These are phyloP conservation scores for Platanthera zijinensis DNA, from an alignment of 106 monocot genomes.

Conservation along the genomic window DNA sequence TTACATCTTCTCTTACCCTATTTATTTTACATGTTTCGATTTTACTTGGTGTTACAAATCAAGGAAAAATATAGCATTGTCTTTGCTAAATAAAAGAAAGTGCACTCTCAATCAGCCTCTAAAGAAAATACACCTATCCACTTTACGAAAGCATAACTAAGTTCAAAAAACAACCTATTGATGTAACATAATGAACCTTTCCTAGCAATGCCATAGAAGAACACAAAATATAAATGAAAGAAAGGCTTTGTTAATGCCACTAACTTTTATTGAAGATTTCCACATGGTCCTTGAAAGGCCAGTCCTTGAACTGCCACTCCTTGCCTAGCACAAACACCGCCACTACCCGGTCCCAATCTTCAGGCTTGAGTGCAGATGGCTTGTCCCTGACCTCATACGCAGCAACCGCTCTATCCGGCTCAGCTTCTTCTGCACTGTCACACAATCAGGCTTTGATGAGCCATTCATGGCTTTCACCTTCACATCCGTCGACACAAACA, in stretches of 20 bases:
- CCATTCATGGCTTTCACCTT: slow-evolving; percentile 67
- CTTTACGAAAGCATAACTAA: background rate
- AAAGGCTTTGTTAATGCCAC: slow-evolving; percentile 3
- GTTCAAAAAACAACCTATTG: background rate
- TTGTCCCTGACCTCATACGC: slow-evolving; percentile 97
- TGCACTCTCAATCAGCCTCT: background rate
- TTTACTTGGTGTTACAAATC: background rate
- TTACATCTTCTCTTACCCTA: background rate
- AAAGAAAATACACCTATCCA: background rate
- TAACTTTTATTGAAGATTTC: slow-evolving; percentile 96
- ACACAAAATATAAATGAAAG: background rate
- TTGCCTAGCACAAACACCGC: slow-evolving; percentile 94
- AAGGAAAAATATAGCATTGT: background rate
- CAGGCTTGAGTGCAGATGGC: slow-evolving; percentile 57
- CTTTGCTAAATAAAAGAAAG: background rate
- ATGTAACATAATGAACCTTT: background rate
- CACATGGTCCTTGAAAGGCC: slow-evolving; percentile 95
- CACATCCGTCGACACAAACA: slow-evolving; percentile 72
- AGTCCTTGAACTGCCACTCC: slow-evolving; percentile 99
- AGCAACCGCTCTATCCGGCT: slow-evolving; percentile 63
- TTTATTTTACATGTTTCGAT: background rate
- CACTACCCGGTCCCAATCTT: slow-evolving; percentile 97
- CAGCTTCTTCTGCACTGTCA: slow-evolving; percentile 98
- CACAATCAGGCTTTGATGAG: slow-evolving; percentile 61
- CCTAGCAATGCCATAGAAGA: background rate